Percentiles rank a stretch among this genome's conserved stretches.
Evolutionary conservation across 1,284 basidiomycete genomes (phyloP).

Genomic region (Neonothopanus nambi): DNA sequence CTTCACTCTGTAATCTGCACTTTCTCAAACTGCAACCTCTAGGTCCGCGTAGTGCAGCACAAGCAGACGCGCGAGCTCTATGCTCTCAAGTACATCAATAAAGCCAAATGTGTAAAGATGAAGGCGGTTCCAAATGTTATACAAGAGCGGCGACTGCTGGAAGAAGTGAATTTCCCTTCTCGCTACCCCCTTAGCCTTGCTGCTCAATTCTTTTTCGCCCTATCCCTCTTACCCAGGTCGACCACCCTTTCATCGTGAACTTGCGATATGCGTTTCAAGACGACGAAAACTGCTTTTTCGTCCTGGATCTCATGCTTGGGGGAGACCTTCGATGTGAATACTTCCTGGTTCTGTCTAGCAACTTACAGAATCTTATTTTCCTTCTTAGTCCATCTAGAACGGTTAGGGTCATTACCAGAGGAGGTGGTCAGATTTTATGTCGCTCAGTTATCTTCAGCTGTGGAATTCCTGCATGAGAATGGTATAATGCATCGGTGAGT

Average conservation of each 20-base stretch:
- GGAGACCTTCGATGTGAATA: slow-evolving; percentile 90
- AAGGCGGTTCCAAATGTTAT: slow-evolving; percentile 96
- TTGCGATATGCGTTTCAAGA: slow-evolving; percentile 98
- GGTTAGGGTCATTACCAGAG: slow-evolving; percentile 82
- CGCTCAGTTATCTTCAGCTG: slow-evolving; percentile 85
- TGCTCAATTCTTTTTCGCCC: slow-evolving; percentile 2
- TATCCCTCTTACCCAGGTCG: slow-evolving; percentile 59
- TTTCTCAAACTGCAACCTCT: slow-evolving; percentile 10
- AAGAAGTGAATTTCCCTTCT: slow-evolving; percentile 65
- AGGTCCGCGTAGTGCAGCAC: slow-evolving; percentile 98
- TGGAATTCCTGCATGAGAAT: slow-evolving; percentile 91
- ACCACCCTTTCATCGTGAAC: slow-evolving; percentile 97
- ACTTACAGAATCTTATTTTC: slow-evolving; percentile 19
- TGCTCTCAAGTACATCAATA: slow-evolving; percentile 99
- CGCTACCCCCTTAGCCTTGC: slow-evolving; percentile 23
- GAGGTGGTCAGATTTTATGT: slow-evolving; percentile 89
- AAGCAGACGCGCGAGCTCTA: slow-evolving; percentile 95
- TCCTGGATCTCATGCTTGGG: slow-evolving; percentile 96
- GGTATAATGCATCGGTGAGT: slow-evolving; percentile 92
- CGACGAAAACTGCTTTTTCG: slow-evolving; percentile 99
- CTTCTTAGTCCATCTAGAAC: slow-evolving; percentile 84
- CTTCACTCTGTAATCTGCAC: slow-evolving; percentile 8
- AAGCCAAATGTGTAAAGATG: slow-evolving; percentile 96
- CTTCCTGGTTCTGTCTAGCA: slow-evolving; percentile 17
- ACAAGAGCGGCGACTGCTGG: slow-evolving; percentile 88